These are phyloP conservation scores for Calycina marina DNA, from an alignment of 2,329 filamentous ascomycete species.

Conservation along the genomic window DNA sequence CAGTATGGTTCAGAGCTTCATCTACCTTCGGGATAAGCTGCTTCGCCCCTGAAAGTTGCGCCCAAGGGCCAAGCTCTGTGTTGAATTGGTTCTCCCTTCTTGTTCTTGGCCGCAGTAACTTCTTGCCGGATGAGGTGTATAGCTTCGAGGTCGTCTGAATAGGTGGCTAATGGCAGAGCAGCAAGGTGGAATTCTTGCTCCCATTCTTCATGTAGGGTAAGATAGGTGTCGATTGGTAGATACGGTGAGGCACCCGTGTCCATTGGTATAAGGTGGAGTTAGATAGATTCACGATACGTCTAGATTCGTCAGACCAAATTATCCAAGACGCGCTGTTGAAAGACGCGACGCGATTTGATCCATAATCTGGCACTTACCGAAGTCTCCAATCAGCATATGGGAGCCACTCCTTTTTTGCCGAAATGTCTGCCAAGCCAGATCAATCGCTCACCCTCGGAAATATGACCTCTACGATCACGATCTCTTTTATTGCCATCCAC, in stretches of 20 bases:
- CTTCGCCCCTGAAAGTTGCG: slow-evolving; percentile 35
- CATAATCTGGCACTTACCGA: too few relatives aligned
- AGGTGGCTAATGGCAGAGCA: slow-evolving; percentile 12
- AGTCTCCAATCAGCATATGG: too few relatives aligned
- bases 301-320: too few relatives aligned
- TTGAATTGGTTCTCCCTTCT: slow-evolving; percentile 32
- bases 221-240: slow-evolving; percentile 15
- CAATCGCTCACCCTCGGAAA: not conserved
- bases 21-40: slow-evolving; percentile 23
- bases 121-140: slow-evolving; percentile 28
- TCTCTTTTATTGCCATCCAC: not conserved
- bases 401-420: too few relatives aligned
- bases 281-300: too few relatives aligned
- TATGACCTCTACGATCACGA: slow-evolving; percentile 19
- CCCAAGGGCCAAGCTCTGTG: slow-evolving; percentile 31
- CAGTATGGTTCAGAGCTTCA: not conserved
- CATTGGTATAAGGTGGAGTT: slow-evolving; percentile 6
- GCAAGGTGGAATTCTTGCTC: slow-evolving; percentile 8
- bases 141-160: slow-evolving; percentile 33
- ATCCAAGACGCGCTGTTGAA: not conserved
- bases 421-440: too few relatives aligned
- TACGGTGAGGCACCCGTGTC: slow-evolving; percentile 11
- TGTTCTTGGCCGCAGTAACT: slow-evolving; percentile 26
- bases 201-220: slow-evolving; percentile 14
- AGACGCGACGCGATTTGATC: slow-evolving; percentile 5